These are phyloP conservation scores for Ilyonectria sp. DNA, from an alignment of 2,329 filamentous ascomycete genomes.

Conservation along the genomic window DNA sequence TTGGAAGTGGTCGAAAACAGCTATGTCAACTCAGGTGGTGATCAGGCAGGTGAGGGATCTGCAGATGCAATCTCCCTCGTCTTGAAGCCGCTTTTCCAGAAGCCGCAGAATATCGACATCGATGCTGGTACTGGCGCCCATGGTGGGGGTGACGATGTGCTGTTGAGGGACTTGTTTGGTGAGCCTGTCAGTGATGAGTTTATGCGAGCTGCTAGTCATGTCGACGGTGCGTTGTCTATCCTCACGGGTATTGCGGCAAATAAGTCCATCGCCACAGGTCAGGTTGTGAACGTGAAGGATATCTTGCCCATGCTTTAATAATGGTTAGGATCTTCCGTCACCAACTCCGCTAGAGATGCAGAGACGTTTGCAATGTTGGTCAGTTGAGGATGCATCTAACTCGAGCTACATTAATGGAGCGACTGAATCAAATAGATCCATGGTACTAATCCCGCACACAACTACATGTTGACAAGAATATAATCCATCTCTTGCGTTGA, in stretches of 20 bases:
- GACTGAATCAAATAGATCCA: too few species aligned
- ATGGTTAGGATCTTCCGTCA: too few species aligned
- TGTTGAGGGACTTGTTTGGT: conserved; percentile 72
- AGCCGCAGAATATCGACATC: conserved; percentile 69
- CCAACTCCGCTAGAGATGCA: too few species aligned
- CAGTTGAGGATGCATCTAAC: too few species aligned
- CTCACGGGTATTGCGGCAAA: conserved; percentile 74
- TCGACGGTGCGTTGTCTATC: conserved; percentile 73
- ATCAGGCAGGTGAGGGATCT: conserved; percentile 68
- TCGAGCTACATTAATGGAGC: too few species aligned
- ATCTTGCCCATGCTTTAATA: conserved; percentile 50
- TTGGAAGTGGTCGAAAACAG: conserved; percentile 74
- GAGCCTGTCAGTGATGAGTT: conserved; percentile 66
- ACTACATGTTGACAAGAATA: neutral
- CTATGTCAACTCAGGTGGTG: conserved; percentile 73
- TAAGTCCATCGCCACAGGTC: conserved; percentile 69
- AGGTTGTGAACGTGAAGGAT: conserved; percentile 70
- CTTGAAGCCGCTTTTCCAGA: conserved; percentile 69
- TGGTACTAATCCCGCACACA: neutral
- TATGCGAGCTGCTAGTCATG: conserved; percentile 68
- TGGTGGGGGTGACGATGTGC: conserved; percentile 71
- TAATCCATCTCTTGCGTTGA: neutral
- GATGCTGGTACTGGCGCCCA: conserved; percentile 68
- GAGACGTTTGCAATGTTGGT: too few species aligned
- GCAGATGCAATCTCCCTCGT: conserved; percentile 62